Evolutionary conservation across 495 filamentous ascomycete species (phyloP).

Genomic region (Penicillium cinerascens): DNA sequence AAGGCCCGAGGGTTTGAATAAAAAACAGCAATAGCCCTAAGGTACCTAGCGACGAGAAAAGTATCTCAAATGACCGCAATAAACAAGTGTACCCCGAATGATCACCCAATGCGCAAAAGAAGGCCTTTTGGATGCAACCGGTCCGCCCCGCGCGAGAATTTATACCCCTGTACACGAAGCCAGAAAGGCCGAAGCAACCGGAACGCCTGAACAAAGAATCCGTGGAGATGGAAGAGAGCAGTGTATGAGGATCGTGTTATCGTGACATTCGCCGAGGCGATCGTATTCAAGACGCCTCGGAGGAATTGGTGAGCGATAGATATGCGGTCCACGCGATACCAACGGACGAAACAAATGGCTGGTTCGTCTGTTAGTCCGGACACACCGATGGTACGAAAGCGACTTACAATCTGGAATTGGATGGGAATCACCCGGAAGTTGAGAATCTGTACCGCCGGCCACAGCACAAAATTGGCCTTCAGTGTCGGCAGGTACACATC

Average conservation of each 20-base stretch:
- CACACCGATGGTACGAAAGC: neutral
- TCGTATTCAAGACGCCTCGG: constrained; percentile 56
- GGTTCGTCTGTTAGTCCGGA: constrained; percentile 8
- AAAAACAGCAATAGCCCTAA: neutral
- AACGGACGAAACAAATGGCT: constrained; percentile 96
- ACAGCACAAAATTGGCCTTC: constrained; percentile 94
- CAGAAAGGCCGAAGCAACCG: constrained; percentile 6
- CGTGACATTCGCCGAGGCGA: constrained; percentile 12
- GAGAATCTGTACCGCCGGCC: constrained; percentile 93
- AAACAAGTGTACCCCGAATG: constrained; percentile 2
- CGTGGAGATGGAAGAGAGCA: neutral
- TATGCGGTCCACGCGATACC: constrained; percentile 99
- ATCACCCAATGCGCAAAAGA: constrained; percentile 5
- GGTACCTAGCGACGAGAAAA: neutral
- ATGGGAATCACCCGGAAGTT: constrained; percentile 95
- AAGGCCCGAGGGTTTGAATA: constrained; percentile 3
- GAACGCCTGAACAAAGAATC: constrained; percentile 15
- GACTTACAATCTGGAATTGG: constrained; percentile 92
- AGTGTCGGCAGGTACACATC: constrained; percentile 91
- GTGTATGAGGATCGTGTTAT: constrained; percentile 17
- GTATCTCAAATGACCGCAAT: neutral
- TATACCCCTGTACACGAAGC: constrained; percentile 16
- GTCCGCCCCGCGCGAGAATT: constrained; percentile 3
- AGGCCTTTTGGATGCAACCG: constrained; percentile 23
- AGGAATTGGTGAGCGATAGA: constrained; percentile 87